Evolutionary conservation across 2,329 filamentous ascomycete genomes (phyloP), one percentile per base, ranked within the genome.

Genomic region (Aureobasidium sp.): DNA sequence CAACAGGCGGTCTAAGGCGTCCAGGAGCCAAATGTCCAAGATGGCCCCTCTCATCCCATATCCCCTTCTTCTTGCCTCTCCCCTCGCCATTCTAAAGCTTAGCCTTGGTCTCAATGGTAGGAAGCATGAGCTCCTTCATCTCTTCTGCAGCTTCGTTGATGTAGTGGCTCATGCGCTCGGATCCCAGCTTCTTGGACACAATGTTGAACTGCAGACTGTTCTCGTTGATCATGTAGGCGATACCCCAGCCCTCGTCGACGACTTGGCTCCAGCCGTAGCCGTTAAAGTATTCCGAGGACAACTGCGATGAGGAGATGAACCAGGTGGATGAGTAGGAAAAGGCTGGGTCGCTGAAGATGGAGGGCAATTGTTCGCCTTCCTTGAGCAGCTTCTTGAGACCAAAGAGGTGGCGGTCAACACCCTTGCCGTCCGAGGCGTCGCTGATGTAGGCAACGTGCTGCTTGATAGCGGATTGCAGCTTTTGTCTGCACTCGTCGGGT

Each of bases 171-270:
- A 99, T 96, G 68, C 89, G 87, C 70, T 94, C 87, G 72, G 88
- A 90, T 48, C 93, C 94, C 55, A 97, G 80, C 62, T 89, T 87
- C 83, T 97, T 99, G 74, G 89, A 94, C 67, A 96, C 92, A 68
- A 99, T 86, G 78, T 99, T 99, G 81, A 99, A 97, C 84, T 97
- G 94, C 66, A 99, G 83, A 76, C 91, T 96, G 77, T 97, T 96
- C 82, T 97, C 93, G 74, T 99, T 99, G 75, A 99, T 97, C 94
- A 99, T 99, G 75, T 99, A 99, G 42, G 94, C 94, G 72, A 99
- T 96, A 45, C 94, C 94, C 77, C 94, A 99, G 34, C 94, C 94
- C 64, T 88, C 90, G 71, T 97, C 92, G 61, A 97, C 89, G 58
- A 99, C 94, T 80, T 99, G 93, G 73, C 89, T 94, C 94, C 94